These are phyloP conservation scores for Tremella yokohamensis DNA, from an alignment of 768 basidiomycete genomes.

Conservation along the genomic window DNA sequence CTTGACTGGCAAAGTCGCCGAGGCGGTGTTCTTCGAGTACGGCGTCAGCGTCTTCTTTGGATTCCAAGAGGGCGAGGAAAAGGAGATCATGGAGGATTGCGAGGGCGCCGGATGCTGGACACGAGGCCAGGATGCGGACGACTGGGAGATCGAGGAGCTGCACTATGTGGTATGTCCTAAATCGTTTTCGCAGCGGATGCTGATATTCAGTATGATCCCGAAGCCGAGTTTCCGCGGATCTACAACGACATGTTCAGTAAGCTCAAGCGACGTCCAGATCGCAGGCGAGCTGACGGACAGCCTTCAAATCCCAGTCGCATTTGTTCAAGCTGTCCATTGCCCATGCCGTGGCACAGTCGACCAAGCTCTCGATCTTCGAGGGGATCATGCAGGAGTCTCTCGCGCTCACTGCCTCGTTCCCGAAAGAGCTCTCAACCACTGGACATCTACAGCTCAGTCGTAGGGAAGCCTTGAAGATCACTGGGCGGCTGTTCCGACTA, in stretches of 20 bases:
- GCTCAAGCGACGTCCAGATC: constrained; percentile 40
- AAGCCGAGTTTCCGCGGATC: constrained; percentile 80
- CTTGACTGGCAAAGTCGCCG: constrained; percentile 38
- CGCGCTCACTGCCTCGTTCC: constrained; percentile 77
- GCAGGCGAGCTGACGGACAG: constrained; percentile 52
- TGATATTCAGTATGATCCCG: constrained; percentile 67
- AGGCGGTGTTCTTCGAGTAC: constrained; percentile 57
- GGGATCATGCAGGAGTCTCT: constrained; percentile 70
- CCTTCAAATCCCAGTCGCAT: constrained; percentile 78
- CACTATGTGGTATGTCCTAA: constrained; percentile 68
- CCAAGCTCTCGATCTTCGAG: constrained; percentile 84
- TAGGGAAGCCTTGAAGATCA: constrained; percentile 78
- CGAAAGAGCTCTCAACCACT: constrained; percentile 71
- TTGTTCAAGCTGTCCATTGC: constrained; percentile 72
- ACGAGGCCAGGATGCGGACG: constrained; percentile 60
- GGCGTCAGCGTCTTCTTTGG: constrained; percentile 93
- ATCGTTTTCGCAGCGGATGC: not conserved
- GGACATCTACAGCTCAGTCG: constrained; percentile 73
- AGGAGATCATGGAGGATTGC: constrained; percentile 77
- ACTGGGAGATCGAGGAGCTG: constrained; percentile 91
- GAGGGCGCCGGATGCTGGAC: constrained; percentile 67
- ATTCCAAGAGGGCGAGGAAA: constrained; percentile 71
- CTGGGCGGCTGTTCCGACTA: constrained; percentile 79
- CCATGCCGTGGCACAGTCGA: constrained; percentile 91
- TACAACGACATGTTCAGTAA: constrained; percentile 95